Percentiles rank a stretch among this genome's conserved stretches.
Conservation (phyloP, 2,329 filamentous ascomycete genomes). For the Aspergillus ochraceoroseus region DNA sequence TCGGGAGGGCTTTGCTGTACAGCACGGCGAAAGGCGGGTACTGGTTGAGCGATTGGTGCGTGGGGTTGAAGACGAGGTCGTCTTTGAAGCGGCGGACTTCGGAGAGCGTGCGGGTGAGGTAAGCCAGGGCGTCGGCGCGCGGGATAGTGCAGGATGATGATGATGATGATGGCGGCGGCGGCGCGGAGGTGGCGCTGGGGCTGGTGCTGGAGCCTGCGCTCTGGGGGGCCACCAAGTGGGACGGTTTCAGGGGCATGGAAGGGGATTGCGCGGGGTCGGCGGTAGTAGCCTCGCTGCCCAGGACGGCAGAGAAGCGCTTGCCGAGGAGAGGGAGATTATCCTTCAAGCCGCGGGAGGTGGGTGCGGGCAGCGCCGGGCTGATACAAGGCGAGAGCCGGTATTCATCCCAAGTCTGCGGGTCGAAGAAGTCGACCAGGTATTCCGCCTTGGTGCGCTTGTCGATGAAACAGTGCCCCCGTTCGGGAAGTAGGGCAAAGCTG, state of each 20-base stretch:
- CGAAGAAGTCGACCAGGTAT: slow-evolving; percentile 79
- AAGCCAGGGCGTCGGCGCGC: slow-evolving; percentile 54
- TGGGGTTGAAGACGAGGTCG: slow-evolving; percentile 60
- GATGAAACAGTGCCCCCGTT: slow-evolving; percentile 82
- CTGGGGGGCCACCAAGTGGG: too few species aligned
- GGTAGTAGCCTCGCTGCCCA: slow-evolving; percentile 19
- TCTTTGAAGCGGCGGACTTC: slow-evolving; percentile 70
- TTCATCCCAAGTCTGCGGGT: slow-evolving; percentile 72
- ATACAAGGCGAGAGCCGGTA: slow-evolving; percentile 75
- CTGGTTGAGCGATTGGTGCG: slow-evolving; percentile 58
- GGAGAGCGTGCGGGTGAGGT: slow-evolving; percentile 69
- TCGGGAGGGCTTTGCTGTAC: slow-evolving; percentile 82
- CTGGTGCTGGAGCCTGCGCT: background rate
- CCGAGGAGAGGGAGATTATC: slow-evolving; percentile 38
- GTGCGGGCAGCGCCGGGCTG: slow-evolving; percentile 58
- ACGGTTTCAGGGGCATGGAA: too few species aligned
- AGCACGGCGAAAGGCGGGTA: slow-evolving; percentile 81
- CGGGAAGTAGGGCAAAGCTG: slow-evolving; percentile 76
- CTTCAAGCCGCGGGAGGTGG: slow-evolving; percentile 28
- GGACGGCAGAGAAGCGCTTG: slow-evolving; percentile 37
- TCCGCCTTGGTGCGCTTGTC: slow-evolving; percentile 74
- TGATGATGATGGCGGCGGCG: slow-evolving; percentile 23
- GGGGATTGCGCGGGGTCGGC: background rate
- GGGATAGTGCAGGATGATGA: slow-evolving; percentile 47
- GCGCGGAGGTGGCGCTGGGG: slow-evolving; percentile 2